A percentile compares a stretch with the other conserved stretches of the same genome.
phyloP scores from a whole-genome alignment of 2,329 filamentous ascomycete genomes.

The Chalara sp. region DNA sequence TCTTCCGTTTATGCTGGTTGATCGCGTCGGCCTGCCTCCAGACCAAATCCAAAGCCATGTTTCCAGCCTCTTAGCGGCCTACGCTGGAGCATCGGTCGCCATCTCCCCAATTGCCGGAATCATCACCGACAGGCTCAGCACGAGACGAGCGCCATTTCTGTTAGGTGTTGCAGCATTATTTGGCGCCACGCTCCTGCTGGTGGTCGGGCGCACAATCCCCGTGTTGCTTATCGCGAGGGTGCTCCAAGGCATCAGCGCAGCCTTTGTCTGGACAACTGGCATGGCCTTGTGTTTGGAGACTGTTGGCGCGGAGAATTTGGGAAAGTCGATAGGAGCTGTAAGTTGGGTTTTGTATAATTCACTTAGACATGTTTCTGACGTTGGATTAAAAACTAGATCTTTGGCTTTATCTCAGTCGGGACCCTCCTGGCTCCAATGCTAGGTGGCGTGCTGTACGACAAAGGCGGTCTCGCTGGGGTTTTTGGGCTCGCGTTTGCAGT shows the following conservation, averaged over 20 bases:
- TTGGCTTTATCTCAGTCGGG: slow-evolving; percentile 50
- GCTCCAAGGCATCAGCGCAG: slow-evolving; percentile 39
- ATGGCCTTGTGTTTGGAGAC: slow-evolving; percentile 65
- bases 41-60: neutral
- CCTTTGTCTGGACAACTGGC: slow-evolving; percentile 67
- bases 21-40: neutral
- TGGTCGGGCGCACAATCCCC: slow-evolving; percentile 31
- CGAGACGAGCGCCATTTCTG: slow-evolving; percentile 55
- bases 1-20: slow-evolving; percentile 2
- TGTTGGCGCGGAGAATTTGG: slow-evolving; percentile 50
- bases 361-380: no score
- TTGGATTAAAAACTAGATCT: slow-evolving; percentile 33
- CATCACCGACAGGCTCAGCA: slow-evolving; percentile 50
- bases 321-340: slow-evolving; percentile 47
- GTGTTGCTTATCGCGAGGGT: slow-evolving; percentile 3
- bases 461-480: slow-evolving; percentile 50
- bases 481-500: slow-evolving; percentile 51
- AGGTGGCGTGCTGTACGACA: slow-evolving; percentile 12
- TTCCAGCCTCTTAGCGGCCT: neutral
- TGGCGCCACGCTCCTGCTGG: slow-evolving; percentile 52
- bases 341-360: no score
- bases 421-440: slow-evolving; percentile 42
- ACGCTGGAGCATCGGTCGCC: neutral
- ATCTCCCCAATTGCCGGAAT: neutral
- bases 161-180: slow-evolving; percentile 40